Percentiles rank a stretch among this genome's conserved stretches.
phyloP scores from a whole-genome alignment of 495 filamentous ascomycete species.

The Penicillium canariense region DNA sequence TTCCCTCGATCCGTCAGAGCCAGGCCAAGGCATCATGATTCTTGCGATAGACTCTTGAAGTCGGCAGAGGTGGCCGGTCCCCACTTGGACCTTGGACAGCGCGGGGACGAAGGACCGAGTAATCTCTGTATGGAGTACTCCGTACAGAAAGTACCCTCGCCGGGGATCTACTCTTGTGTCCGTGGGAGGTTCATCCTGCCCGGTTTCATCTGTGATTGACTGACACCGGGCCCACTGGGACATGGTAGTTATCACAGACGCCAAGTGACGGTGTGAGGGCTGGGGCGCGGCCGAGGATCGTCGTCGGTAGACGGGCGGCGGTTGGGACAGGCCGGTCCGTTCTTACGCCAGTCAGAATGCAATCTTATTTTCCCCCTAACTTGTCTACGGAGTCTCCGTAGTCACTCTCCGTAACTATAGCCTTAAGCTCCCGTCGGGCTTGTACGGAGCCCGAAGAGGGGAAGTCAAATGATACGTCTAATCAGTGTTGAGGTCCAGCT shows the following conservation, averaged over 20 bases:
- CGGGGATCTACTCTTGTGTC: no score
- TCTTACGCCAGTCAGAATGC: constrained; percentile 2
- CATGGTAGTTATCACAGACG: no score
- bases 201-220: no score
- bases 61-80: constrained; percentile 22
- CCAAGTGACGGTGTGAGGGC: no score
- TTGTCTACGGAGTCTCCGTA: neutral
- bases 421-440: neutral
- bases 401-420: neutral
- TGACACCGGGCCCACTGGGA: no score
- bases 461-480: neutral
- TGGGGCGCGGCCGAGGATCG: neutral
- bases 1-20: constrained; percentile 11
- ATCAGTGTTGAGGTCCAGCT: neutral
- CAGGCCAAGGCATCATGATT: neutral
- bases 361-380: neutral
- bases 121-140: no score
- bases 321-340: neutral
- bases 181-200: no score
- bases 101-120: no score
- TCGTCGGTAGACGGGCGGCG: neutral
- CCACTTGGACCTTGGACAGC: constrained; percentile 18
- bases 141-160: no score
- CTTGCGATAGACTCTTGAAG: constrained; percentile 14
- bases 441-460: neutral